Conservation (phyloP, 495 filamentous ascomycete genomes). For the Astrothelium macrocarpum region DNA sequence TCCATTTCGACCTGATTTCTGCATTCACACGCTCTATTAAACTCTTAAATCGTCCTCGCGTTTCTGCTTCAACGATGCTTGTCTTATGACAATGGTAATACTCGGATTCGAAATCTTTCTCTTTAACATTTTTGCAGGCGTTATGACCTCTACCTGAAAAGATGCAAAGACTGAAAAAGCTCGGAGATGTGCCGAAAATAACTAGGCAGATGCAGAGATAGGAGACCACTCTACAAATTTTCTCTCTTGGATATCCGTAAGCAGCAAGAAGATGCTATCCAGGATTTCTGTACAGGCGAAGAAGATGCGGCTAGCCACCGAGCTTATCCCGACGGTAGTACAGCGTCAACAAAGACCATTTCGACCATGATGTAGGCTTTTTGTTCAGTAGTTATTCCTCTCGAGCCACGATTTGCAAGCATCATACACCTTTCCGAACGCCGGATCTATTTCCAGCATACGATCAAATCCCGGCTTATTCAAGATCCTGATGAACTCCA, state of each 20-base stretch:
- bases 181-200: no score
- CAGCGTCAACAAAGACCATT: background rate
- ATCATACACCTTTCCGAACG: conserved; percentile 23
- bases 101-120: no score
- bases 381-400: conserved; percentile 18
- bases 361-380: background rate
- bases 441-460: conserved; percentile 18
- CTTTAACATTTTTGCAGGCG: no score
- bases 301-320: background rate
- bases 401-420: conserved; percentile 24
- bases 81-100: no score
- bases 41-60: no score
- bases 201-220: no score
- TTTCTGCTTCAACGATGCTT: no score
- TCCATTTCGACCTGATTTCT: no score
- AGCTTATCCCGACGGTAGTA: background rate
- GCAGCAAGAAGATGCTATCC: background rate
- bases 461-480: conserved; percentile 19
- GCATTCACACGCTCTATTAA: no score
- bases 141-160: no score
- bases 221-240: no score
- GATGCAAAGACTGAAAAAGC: no score
- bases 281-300: background rate
- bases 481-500: conserved; percentile 29
- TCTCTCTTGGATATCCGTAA: background rate